These are phyloP conservation scores for Plasmodium inui DNA, from an alignment of 169 alveolate genomes.

Conservation along the genomic window DNA sequence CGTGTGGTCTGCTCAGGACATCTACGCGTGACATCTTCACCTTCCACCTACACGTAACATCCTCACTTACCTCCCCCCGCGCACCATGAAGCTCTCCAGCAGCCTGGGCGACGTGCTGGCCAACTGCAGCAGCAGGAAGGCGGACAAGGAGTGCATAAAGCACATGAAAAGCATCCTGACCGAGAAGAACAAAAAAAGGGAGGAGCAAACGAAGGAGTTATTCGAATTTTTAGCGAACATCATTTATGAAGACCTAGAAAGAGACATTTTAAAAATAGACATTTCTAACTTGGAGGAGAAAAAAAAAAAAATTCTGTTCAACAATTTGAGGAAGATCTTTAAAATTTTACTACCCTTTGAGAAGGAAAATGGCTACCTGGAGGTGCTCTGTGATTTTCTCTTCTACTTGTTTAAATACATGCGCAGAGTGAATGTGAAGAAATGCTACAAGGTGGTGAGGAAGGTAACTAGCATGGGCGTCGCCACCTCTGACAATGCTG, in stretches of 20 bases:
- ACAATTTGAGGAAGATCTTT: slow-evolving; percentile 32
- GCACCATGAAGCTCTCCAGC: slow-evolving; percentile 5
- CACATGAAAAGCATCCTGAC: not conserved
- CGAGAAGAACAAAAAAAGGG: not conserved
- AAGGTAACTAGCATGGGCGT: not conserved
- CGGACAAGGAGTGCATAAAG: not conserved
- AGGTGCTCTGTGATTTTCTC: slow-evolving; percentile 22
- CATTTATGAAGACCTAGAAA: slow-evolving; percentile 17
- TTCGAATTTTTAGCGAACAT: slow-evolving; percentile 18
- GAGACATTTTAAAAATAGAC: slow-evolving; percentile 14
- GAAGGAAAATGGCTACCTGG: slow-evolving; percentile 1
- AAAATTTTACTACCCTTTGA: slow-evolving; percentile 12
- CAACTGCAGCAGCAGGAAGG: not conserved
- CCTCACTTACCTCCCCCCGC: not conserved
- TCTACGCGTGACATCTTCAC: no score
- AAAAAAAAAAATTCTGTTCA: slow-evolving; percentile 24
- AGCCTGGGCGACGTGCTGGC: not conserved
- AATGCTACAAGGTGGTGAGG: slow-evolving; percentile 23
- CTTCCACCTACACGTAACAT: no score
- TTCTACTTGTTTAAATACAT: slow-evolving; percentile 55
- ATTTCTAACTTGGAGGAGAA: slow-evolving; percentile 1
- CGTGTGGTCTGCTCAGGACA: no score
- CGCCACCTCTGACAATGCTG: not conserved
- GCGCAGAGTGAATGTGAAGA: slow-evolving; percentile 41
- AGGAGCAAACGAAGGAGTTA: slow-evolving; percentile 8